A percentile compares a stretch with the other conserved stretches of the same genome.
Conservation (phyloP, 2,329 filamentous ascomycete genomes). For the Ascochyta koolunga region DNA sequence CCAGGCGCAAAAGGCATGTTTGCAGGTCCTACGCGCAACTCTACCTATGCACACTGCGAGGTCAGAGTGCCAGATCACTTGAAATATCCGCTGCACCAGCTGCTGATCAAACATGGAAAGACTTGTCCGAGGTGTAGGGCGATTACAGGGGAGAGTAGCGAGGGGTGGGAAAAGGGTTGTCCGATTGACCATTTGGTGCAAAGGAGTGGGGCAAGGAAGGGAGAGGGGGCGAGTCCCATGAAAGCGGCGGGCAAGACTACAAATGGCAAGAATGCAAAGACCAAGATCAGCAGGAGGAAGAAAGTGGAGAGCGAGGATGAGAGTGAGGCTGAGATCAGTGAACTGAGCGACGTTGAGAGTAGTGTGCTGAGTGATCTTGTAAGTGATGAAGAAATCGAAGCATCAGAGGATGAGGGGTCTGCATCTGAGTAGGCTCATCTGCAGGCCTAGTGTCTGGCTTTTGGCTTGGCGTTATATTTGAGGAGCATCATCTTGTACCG, state of each 20-base stretch:
- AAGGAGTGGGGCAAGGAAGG: slow-evolving; percentile 62
- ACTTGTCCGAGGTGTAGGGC: slow-evolving; percentile 65
- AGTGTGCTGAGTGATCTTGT: slow-evolving; percentile 14
- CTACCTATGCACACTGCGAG: slow-evolving; percentile 65
- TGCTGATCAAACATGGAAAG: slow-evolving; percentile 68
- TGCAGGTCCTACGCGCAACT: slow-evolving; percentile 55
- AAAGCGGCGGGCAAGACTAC: slow-evolving; percentile 15
- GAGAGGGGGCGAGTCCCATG: slow-evolving; percentile 21
- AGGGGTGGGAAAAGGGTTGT: slow-evolving; percentile 68
- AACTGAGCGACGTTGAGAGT: slow-evolving; percentile 37
- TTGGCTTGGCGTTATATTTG: neutral
- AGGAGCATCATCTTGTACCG: neutral
- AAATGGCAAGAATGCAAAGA: slow-evolving; percentile 22
- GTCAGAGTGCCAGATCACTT: slow-evolving; percentile 65
- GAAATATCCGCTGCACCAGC: slow-evolving; percentile 67
- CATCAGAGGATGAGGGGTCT: slow-evolving; percentile 1
- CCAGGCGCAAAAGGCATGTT: slow-evolving; percentile 50
- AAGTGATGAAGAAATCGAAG: slow-evolving; percentile 8
- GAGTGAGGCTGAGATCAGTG: slow-evolving; percentile 34
- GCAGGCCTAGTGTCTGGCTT: neutral
- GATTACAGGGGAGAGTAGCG: slow-evolving; percentile 64
- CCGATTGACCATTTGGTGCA: slow-evolving; percentile 68
- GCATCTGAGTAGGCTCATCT: neutral
- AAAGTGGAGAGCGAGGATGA: slow-evolving; percentile 29
- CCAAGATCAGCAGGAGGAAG: slow-evolving; percentile 16